Percentiles rank a stretch among this genome's conserved stretches.
phyloP scores from a whole-genome alignment of 495 filamentous ascomycete species.

The Pyrenula aspistea region DNA sequence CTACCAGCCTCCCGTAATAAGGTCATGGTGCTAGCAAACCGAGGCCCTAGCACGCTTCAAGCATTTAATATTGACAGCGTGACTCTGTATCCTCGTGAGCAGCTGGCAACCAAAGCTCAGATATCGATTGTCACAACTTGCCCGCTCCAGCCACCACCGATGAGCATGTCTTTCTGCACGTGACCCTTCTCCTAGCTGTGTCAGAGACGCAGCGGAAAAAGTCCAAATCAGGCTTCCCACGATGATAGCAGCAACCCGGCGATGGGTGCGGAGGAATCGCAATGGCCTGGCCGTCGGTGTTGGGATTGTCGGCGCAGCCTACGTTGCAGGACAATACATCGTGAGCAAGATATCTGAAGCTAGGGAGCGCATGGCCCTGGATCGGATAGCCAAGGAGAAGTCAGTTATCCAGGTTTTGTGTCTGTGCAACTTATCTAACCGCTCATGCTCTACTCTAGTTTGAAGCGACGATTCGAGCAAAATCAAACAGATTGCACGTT shows the following conservation, averaged over 20 bases:
- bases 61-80: too few species aligned
- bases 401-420: conserved; percentile 28
- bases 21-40: neutral
- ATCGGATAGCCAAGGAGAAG: conserved; percentile 94
- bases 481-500: conserved; percentile 98
- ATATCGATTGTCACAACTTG: too few species aligned
- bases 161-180: neutral
- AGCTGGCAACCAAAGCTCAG: too few species aligned
- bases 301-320: conserved; percentile 78
- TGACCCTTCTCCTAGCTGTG: neutral
- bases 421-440: neutral
- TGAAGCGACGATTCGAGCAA: conserved; percentile 91
- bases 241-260: conserved; percentile 75
- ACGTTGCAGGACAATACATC: conserved; percentile 87
- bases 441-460: conserved; percentile 32
- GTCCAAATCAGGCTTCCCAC: neutral
- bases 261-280: conserved; percentile 87
- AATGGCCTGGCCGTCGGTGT: conserved; percentile 77
- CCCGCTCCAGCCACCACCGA: too few species aligned
- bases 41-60: neutral
- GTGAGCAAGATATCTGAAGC: conserved; percentile 81
- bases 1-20: neutral
- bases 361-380: conserved; percentile 86
- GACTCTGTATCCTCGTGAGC: too few species aligned
- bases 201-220: neutral